Conservation (phyloP, 169 alveolate genomes). For the Babesia bovis region DNA sequence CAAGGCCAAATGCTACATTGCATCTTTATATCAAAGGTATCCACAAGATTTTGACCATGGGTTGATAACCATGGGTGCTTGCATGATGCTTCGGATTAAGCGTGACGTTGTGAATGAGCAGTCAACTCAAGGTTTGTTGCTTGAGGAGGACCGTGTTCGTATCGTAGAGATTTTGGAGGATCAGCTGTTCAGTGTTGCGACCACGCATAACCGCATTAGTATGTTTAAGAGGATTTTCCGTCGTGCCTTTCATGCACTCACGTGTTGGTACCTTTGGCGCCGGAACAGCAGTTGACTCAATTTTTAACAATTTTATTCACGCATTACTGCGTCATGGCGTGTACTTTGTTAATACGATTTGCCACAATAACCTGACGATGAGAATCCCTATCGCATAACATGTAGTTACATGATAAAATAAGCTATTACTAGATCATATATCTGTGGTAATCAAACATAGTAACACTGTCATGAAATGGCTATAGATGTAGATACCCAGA, state of each 20-base stretch:
- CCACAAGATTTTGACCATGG: constrained; percentile 32
- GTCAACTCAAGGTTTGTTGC: constrained; percentile 54
- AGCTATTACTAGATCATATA: no score
- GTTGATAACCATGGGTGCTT: constrained; percentile 52
- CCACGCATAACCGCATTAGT: constrained; percentile 36
- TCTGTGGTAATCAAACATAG: no score
- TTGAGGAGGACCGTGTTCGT: constrained; percentile 47
- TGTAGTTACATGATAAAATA: no score
- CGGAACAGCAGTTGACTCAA: neutral
- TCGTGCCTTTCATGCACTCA: neutral
- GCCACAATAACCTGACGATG: neutral
- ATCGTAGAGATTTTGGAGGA: constrained; percentile 49
- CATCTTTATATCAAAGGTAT: constrained; percentile 8
- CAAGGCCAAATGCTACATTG: constrained; percentile 51
- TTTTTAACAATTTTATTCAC: neutral
- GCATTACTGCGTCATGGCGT: neutral
- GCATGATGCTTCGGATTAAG: constrained; percentile 58
- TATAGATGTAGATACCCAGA: no score
- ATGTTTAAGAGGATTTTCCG: constrained; percentile 30
- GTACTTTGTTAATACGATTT: neutral
- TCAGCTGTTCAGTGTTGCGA: constrained; percentile 39
- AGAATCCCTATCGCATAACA: no score
- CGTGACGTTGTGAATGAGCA: constrained; percentile 55
- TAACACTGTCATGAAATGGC: no score
- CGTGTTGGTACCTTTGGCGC: constrained; percentile 5